Evolutionary conservation across 2,329 filamentous ascomycete species (phyloP), one percentile per base, ranked within the genome.

Genomic region (Huntiella savannae): DNA sequence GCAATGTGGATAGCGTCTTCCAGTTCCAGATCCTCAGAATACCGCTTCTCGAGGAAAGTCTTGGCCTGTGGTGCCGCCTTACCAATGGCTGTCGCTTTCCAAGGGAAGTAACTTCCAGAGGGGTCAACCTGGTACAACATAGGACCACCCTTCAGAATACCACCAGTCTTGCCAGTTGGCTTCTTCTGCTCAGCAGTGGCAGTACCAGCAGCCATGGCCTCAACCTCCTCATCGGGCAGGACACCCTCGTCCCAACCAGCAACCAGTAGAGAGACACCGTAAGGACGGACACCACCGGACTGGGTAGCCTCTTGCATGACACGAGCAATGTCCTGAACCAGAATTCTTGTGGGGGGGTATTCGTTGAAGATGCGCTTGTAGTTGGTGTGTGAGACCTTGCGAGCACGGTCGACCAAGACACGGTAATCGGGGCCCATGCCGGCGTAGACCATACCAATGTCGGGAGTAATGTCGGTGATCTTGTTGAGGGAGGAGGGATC

Each of bases 361-460:
- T 98, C 91, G 68, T 98, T 98, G 73, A 98, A 98, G 69, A 98
- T 87, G 64, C 91, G 85, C 77, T 98, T 98, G 78, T 98, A 98
- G 63, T 79, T 82, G 41, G 91, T 93, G 68, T 98, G 91, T 48
- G 87, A 94, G 55, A 95, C 91, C 67, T 96, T 98, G 60, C 91
- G 86, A 56, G 91, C 91, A 65, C 87, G 88, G 71, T 98, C 91
- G 56, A 96, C 91, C 46, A 98, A 75, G 49, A 98, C 85, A 63
- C 91, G 79, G 70, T 96, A 98, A 65, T 98, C 91, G 50, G 91
- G 91, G 28, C 91, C 88, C 91, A 98, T 98, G 61, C 91, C 91
- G 45, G 86, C 87, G 69, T 98, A 98, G 58, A 98, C 91, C 84
- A 96, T 95, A 63, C 91, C 91, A 64, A 98, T 96, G 73, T 98